These are phyloP conservation scores for Paramecium octaurelia DNA, from an alignment of 73 alveolate genomes.

Conservation along the genomic window DNA sequence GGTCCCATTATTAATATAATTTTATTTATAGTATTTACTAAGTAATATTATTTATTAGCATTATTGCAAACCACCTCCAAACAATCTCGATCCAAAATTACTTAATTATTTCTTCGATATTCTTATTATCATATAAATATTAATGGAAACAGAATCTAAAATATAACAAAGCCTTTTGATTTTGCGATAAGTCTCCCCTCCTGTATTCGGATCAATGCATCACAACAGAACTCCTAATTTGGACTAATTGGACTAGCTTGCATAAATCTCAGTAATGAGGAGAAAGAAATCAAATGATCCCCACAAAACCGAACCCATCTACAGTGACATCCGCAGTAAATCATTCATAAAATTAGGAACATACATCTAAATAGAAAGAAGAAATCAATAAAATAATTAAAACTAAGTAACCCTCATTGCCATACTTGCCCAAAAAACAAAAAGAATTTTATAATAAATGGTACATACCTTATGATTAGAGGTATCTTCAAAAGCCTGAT, in stretches of 20 bases:
- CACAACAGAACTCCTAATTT: background rate
- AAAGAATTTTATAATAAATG: constrained; percentile 21
- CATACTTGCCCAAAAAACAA: background rate
- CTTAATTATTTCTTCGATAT: background rate
- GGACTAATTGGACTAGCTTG: background rate
- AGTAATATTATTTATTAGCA: background rate
- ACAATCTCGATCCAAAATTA: background rate
- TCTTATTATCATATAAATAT: background rate
- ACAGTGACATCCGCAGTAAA: background rate
- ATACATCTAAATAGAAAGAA: background rate
- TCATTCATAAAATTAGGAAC: background rate
- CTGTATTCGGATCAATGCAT: background rate
- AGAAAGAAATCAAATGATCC: background rate
- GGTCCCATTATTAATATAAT: background rate
- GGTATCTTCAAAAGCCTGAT: background rate
- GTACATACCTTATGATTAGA: constrained; percentile 45
- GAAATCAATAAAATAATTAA: background rate
- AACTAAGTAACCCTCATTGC: constrained; percentile 38
- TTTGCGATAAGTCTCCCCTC: background rate
- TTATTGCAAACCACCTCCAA: background rate
- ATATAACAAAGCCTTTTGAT: background rate
- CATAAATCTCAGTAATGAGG: background rate
- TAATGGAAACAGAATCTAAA: background rate
- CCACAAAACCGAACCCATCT: background rate
- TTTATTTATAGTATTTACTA: background rate